Base-by-base conservation (phyloP, 345 rosid species). In the Eucalyptus tenuipes region DNA sequence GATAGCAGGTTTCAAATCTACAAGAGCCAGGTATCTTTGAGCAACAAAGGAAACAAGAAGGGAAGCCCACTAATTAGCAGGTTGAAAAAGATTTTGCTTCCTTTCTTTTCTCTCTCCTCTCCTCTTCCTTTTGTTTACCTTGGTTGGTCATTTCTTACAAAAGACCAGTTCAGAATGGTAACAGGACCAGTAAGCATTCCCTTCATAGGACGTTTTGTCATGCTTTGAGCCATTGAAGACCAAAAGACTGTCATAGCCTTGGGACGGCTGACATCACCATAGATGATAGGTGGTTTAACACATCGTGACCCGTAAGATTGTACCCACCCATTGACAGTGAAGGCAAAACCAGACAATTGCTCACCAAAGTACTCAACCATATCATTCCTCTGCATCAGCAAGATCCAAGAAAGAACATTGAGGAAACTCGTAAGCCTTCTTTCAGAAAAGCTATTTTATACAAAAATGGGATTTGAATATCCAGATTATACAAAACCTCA, bases 351-450 rank as follows among this genome's bases (percentile, higher is more conserved):
- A 6, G 99, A 96, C 88, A 97, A 87, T 86, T 97, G 99, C 94
- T 96, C 99, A 85, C 99, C 99, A 68, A 96, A 97, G 97, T 97
- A 97, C 92, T 97, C 99, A 91, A 97, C 99, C 99, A 97, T 97
- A 90, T 96, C 98, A 86, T 97, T 97, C 90, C 98, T 97, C 99
- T 96, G 79, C 93, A 92, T 53, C 37, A 37, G 53, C 91, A 84
- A 87, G 42, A 71, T 88, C 49, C 49, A 89, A 48, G 86, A 66
- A 88, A 88, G 49, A 52, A 52, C 45, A 37, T 24, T 18, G 11
- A 7, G 55, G 85, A 82, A 81, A 29, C 85, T 48, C 10, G 22
- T 33, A 27, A 50, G 49, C 82, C 49, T n/a, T 27, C 45, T 27
- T 47, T 42, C n/a, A 55, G 82, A 27, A 33, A 37, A 33, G 10